These are phyloP conservation scores for Brassica incana DNA, from an alignment of 345 rosid genomes.

Conservation along the genomic window DNA sequence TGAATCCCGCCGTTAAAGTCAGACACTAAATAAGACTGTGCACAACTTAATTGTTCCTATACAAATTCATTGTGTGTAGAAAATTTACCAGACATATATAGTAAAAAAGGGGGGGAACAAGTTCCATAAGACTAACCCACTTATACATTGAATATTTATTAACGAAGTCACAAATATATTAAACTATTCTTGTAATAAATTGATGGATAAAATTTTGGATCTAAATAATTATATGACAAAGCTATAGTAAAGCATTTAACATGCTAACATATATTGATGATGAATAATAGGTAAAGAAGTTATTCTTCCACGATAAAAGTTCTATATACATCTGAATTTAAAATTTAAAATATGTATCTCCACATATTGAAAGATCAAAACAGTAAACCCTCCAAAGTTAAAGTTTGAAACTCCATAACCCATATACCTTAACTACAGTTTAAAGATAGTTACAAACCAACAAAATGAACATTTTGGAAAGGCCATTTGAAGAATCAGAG, in stretches of 20 bases:
- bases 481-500: neutral
- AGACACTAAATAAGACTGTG: constrained; percentile 12
- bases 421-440: too few relatives aligned
- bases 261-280: neutral
- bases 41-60: neutral
- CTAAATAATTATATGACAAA: neutral
- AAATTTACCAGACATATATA: neutral
- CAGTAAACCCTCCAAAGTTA: too few relatives aligned
- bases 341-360: too few relatives aligned
- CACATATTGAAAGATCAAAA: too few relatives aligned
- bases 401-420: too few relatives aligned
- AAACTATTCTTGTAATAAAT: neutral
- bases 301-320: too few relatives aligned
- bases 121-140: neutral
- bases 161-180: neutral
- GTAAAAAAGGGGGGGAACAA: neutral
- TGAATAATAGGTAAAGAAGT: neutral
- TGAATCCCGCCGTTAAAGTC: constrained; percentile 34
- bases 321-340: too few relatives aligned
- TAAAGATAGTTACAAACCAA: neutral
- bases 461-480: neutral
- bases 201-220: neutral
- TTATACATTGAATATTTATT: neutral
- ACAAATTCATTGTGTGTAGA: neutral
- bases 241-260: neutral